These are phyloP conservation scores for Martiniozyma asiatica DNA, from an alignment of 1,139 yeast species.

Conservation along the genomic window DNA sequence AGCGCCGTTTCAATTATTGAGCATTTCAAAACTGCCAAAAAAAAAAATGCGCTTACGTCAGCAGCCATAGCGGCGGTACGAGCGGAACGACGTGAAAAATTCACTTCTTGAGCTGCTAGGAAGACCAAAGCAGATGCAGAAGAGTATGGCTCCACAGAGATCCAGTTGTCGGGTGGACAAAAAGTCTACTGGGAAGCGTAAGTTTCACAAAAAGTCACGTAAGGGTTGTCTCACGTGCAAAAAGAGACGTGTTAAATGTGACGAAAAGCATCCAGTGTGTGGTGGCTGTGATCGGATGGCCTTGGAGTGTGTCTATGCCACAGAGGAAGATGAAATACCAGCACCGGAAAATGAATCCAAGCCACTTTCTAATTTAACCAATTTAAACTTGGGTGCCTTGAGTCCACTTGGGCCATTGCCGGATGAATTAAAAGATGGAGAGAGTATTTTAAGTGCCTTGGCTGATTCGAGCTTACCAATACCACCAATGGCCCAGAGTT, in stretches of 20 bases:
- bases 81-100: too few relatives aligned
- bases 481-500: slow-evolving; percentile 7
- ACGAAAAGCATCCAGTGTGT: slow-evolving; percentile 73
- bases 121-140: too few relatives aligned
- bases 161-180: too few relatives aligned
- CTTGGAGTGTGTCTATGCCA: slow-evolving; percentile 53
- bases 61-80: too few relatives aligned
- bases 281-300: slow-evolving; percentile 68
- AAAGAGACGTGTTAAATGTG: slow-evolving; percentile 82
- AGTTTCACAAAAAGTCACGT: slow-evolving; percentile 77
- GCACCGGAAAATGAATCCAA: background rate
- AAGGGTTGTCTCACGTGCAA: slow-evolving; percentile 87
- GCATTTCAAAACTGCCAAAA: too few relatives aligned
- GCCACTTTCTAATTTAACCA: slow-evolving; percentile 4
- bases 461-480: slow-evolving; percentile 7
- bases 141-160: too few relatives aligned
- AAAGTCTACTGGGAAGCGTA: slow-evolving; percentile 42
- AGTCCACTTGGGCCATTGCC: slow-evolving; percentile 10
- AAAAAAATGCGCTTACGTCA: too few relatives aligned
- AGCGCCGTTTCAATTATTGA: too few relatives aligned
- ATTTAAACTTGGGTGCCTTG: slow-evolving; percentile 1
- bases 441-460: slow-evolving; percentile 7
- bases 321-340: background rate
- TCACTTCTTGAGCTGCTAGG: too few relatives aligned
- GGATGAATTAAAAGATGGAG: too few relatives aligned